Evolutionary conservation across 495 filamentous ascomycete genomes (phyloP).

Genomic region (Penicillium steckii): DNA sequence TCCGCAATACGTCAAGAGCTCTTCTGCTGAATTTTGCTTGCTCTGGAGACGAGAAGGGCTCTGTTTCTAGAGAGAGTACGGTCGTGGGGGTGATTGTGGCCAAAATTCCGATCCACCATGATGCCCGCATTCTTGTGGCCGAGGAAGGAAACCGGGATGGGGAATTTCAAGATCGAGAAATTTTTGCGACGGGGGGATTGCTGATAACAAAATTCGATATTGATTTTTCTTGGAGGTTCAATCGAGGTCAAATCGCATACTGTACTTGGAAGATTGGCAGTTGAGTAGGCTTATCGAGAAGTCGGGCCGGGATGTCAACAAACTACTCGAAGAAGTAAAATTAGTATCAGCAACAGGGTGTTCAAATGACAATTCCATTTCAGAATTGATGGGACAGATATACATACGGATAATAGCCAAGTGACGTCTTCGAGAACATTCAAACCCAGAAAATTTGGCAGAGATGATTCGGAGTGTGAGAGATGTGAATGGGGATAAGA

Average conservation of each 20-base stretch:
- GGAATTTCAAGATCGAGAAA: neutral
- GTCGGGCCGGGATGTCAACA: slow-evolving; percentile 34
- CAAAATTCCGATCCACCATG: slow-evolving; percentile 39
- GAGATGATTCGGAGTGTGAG: slow-evolving; percentile 9
- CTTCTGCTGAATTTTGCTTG: slow-evolving; percentile 22
- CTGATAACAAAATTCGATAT: neutral
- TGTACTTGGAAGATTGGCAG: no score
- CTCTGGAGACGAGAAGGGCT: slow-evolving; percentile 30
- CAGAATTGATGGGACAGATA: neutral
- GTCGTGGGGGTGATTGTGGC: slow-evolving; percentile 37
- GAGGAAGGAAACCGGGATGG: neutral
- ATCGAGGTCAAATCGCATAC: slow-evolving; percentile 8
- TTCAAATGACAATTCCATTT: neutral
- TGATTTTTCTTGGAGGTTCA: neutral
- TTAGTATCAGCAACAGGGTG: slow-evolving; percentile 7
- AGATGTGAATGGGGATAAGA: slow-evolving; percentile 15
- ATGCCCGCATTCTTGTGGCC: slow-evolving; percentile 36
- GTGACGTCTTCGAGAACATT: slow-evolving; percentile 8
- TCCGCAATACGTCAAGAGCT: slow-evolving; percentile 39
- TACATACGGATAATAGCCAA: neutral
- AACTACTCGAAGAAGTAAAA: slow-evolving; percentile 39
- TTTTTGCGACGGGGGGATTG: slow-evolving; percentile 5
- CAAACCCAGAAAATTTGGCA: slow-evolving; percentile 2
- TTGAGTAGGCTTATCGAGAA: slow-evolving; percentile 9
- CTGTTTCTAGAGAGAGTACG: slow-evolving; percentile 28